Evolutionary conservation across 495 filamentous ascomycete genomes (phyloP).

Genomic region (Penicillium steckii): DNA sequence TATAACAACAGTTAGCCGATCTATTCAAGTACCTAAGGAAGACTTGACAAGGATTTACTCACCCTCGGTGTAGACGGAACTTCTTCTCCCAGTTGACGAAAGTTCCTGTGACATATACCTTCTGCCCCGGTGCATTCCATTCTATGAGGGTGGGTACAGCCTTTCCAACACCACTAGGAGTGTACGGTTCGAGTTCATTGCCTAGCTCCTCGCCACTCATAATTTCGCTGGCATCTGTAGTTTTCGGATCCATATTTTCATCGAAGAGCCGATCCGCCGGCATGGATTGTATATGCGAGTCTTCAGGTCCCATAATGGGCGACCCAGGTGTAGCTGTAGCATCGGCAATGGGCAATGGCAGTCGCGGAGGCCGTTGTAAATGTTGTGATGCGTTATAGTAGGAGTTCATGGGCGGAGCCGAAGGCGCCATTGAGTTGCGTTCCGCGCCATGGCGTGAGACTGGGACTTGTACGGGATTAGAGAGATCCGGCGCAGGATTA

Average conservation of each 20-base stretch:
- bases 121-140: conserved; percentile 77
- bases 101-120: conserved; percentile 94
- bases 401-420: conserved; percentile 46
- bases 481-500: conserved; percentile 30
- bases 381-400: conserved; percentile 53
- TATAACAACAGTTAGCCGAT: conserved; percentile 17
- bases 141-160: conserved; percentile 76
- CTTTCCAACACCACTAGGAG: conserved; percentile 51
- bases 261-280: conserved; percentile 51
- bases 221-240: conserved; percentile 63
- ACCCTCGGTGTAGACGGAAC: conserved; percentile 80
- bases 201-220: conserved; percentile 76
- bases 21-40: not conserved
- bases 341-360: conserved; percentile 90
- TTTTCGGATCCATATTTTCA: conserved; percentile 42
- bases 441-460: conserved; percentile 31
- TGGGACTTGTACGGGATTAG: conserved; percentile 54
- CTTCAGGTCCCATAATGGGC: conserved; percentile 67
- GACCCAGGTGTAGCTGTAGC: conserved; percentile 83
- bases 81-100: conserved; percentile 96
- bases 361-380: conserved; percentile 74
- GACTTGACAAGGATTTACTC: conserved; percentile 17
- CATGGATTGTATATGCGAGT: conserved; percentile 47
- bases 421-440: conserved; percentile 39
- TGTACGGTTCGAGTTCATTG: conserved; percentile 63